phyloP scores from a whole-genome alignment of 31 red algal genomes.

The Asparagopsis taxiformis region DNA sequence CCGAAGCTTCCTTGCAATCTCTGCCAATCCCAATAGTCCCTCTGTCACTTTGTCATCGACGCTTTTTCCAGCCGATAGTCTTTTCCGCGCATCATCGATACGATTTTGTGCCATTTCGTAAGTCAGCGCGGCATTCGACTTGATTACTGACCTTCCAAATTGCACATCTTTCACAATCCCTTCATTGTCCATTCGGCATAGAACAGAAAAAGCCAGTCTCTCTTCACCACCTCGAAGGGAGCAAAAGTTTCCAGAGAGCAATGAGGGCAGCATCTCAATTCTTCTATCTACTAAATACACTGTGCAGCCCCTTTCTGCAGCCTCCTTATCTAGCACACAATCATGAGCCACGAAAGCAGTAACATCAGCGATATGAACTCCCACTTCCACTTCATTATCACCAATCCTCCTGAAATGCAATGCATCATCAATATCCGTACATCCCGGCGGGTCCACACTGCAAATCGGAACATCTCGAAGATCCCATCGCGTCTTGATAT shows the following conservation, averaged over 20 bases:
- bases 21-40: conserved; percentile 60
- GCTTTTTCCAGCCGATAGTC: conserved; percentile 12
- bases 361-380: conserved; percentile 99
- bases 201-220: conserved; percentile 86
- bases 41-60: conserved; percentile 56
- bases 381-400: conserved; percentile 70
- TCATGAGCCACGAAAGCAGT: conserved; percentile 85
- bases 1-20: conserved; percentile 69
- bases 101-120: conserved; percentile 91
- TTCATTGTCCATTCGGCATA: conserved; percentile 70
- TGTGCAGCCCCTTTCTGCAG: conserved; percentile 78
- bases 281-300: conserved; percentile 95
- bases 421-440: conserved; percentile 98
- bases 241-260: conserved; percentile 85
- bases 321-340: conserved; percentile 89
- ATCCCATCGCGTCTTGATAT: conserved; percentile 69
- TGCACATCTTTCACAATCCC: conserved; percentile 52
- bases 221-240: conserved; percentile 67
- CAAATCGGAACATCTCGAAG: conserved; percentile 69
- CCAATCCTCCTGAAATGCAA: conserved; percentile 65
- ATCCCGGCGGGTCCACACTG: conserved; percentile 92
- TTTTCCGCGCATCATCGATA: conserved; percentile 62
- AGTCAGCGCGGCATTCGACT: conserved; percentile 79
- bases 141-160: conserved; percentile 90
- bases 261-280: conserved; percentile 93